phyloP scores from a whole-genome alignment of 768 basidiomycete genomes.

The Daedalea quercina region DNA sequence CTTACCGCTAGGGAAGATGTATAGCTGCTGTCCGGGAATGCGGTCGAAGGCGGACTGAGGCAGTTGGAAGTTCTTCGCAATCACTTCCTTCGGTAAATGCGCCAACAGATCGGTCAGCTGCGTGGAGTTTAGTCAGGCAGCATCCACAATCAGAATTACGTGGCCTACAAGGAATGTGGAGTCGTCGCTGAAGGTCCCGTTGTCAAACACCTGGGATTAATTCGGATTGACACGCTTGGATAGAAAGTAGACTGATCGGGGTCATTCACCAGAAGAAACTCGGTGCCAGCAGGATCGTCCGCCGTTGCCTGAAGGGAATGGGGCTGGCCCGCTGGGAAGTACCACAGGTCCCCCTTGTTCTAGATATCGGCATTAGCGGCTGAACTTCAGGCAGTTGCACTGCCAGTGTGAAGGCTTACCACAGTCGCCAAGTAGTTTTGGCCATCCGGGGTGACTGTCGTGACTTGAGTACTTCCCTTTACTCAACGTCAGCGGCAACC shows the following conservation, averaged over 20 bases:
- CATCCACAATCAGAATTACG: neutral
- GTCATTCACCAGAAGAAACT: slow-evolving; percentile 19
- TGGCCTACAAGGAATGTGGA: slow-evolving; percentile 26
- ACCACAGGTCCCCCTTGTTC: slow-evolving; percentile 26
- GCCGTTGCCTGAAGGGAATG: slow-evolving; percentile 30
- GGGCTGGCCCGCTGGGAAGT: slow-evolving; percentile 31
- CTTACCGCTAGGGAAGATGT: slow-evolving; percentile 44
- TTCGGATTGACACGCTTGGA: neutral
- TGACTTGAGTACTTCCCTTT: slow-evolving; percentile 26
- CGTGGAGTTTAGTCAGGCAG: neutral
- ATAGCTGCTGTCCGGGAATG: slow-evolving; percentile 40
- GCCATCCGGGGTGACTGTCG: slow-evolving; percentile 41
- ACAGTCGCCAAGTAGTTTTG: slow-evolving; percentile 40
- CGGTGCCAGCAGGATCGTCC: slow-evolving; percentile 16
- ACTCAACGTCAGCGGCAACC: neutral
- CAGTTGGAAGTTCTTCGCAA: slow-evolving; percentile 46
- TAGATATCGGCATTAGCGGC: too few species aligned
- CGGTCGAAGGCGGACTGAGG: slow-evolving; percentile 32
- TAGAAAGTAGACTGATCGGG: slow-evolving; percentile 8
- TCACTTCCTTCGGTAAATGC: slow-evolving; percentile 48
- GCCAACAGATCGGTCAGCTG: slow-evolving; percentile 50
- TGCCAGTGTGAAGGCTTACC: too few species aligned
- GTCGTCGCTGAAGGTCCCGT: slow-evolving; percentile 29
- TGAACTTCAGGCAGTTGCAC: too few species aligned
- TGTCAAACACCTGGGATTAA: slow-evolving; percentile 31